These are phyloP conservation scores for Epichloe sibirici DNA, from an alignment of 2,329 filamentous ascomycete genomes.

Conservation along the genomic window DNA sequence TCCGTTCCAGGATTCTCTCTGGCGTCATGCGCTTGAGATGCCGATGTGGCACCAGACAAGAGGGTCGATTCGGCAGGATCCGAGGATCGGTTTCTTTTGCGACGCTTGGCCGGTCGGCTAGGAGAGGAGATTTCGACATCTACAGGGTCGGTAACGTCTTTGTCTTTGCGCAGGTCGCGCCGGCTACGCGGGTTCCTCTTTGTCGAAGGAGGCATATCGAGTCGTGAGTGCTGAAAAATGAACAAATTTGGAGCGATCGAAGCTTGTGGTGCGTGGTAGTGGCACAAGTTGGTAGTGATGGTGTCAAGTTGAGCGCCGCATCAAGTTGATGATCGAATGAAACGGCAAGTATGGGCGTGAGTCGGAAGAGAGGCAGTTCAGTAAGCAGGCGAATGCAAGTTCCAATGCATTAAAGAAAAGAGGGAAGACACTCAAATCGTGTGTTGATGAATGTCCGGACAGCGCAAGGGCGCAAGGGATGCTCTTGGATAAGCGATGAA, in stretches of 20 bases:
- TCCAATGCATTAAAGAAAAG: not conserved
- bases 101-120: constrained; percentile 49
- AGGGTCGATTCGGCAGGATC: constrained; percentile 5
- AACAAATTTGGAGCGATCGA: not conserved
- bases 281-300: constrained; percentile 4
- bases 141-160: constrained; percentile 18
- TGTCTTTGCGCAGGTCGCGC: constrained; percentile 27
- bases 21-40: constrained; percentile 25
- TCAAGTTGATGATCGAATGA: not conserved
- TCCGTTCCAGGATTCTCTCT: constrained; percentile 30
- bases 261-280: not conserved
- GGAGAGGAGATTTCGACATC: constrained; percentile 44
- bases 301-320: not conserved
- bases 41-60: constrained; percentile 8
- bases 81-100: constrained; percentile 37
- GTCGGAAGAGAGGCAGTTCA: not conserved
- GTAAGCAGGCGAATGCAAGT: not conserved
- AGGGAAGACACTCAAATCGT: not conserved
- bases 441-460: not conserved
- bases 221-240: not conserved
- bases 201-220: constrained; percentile 24
- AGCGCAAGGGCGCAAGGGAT: not conserved
- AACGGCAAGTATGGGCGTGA: not conserved
- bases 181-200: constrained; percentile 26
- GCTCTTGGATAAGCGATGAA: not conserved